phyloP scores from a whole-genome alignment of 1,284 basidiomycete genomes.

The Polyporus tsugae region DNA sequence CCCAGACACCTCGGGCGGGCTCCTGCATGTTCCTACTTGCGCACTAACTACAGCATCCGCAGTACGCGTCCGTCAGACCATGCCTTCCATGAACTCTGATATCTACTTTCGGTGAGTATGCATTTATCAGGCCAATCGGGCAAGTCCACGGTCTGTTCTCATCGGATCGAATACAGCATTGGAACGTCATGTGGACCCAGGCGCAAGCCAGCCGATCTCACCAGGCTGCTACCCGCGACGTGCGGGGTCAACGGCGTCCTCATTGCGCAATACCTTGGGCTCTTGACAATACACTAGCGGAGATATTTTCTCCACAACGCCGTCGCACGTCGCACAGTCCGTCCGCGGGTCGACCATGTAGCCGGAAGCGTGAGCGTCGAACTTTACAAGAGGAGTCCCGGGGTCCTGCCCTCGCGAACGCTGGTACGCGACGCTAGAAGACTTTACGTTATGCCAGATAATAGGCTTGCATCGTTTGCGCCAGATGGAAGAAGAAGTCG shows the following conservation, averaged over 20 bases:
- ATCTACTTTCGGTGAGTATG: neutral
- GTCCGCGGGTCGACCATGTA: neutral
- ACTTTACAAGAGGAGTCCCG: neutral
- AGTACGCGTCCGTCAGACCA: neutral
- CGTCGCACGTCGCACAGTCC: constrained; percentile 2
- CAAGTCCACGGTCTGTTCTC: neutral
- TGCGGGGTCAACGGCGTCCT: neutral
- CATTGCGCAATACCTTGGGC: neutral
- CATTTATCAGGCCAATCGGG: neutral
- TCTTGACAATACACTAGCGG: neutral
- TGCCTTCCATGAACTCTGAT: neutral
- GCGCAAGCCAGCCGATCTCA: neutral
- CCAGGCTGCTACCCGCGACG: neutral
- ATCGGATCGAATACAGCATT: neutral
- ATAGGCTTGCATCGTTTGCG: neutral
- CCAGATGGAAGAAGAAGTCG: neutral
- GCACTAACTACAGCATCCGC: neutral
- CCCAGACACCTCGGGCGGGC: neutral
- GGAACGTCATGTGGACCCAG: neutral
- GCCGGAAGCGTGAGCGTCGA: neutral
- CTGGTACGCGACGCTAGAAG: constrained; percentile 2
- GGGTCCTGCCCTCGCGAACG: neutral
- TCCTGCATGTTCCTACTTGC: neutral
- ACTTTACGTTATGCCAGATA: neutral
- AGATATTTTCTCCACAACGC: neutral